These are phyloP conservation scores for Neurospora hispaniola DNA, from an alignment of 495 filamentous ascomycete species.

Conservation along the genomic window DNA sequence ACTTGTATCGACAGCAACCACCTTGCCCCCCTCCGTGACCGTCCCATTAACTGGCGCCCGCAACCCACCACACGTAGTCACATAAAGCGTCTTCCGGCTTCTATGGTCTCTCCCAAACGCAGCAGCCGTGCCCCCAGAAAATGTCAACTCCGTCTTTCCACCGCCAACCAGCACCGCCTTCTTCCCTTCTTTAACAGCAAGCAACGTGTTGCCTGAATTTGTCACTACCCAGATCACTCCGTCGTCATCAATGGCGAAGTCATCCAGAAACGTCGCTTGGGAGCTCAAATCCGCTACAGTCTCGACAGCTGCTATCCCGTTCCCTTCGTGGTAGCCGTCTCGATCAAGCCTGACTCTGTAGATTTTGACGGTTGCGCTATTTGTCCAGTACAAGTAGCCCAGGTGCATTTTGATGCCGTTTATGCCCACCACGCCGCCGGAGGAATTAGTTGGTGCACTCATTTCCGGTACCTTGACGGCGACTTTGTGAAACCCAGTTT, in stretches of 20 bases:
- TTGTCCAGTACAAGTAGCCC: not conserved
- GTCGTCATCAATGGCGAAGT: not conserved
- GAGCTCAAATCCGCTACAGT: not conserved
- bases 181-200: not conserved
- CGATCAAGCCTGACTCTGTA: not conserved
- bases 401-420: not conserved
- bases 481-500: not conserved
- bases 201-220: not conserved
- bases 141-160: not conserved
- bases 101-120: not conserved
- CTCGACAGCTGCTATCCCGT: not conserved
- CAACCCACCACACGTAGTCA: not conserved
- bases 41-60: not conserved
- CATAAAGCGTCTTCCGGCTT: not conserved
- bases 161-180: not conserved
- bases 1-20: conserved; percentile 3
- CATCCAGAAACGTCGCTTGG: conserved; percentile 1
- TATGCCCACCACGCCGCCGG: not conserved
- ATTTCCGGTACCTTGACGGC: not conserved
- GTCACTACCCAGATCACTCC: not conserved
- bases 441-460: not conserved
- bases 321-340: not conserved
- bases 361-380: not conserved
- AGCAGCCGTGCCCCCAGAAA: not conserved
- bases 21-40: not conserved